Conservation (phyloP, 352 stramenopile species). For the Globisporangium takayamanum region DNA sequence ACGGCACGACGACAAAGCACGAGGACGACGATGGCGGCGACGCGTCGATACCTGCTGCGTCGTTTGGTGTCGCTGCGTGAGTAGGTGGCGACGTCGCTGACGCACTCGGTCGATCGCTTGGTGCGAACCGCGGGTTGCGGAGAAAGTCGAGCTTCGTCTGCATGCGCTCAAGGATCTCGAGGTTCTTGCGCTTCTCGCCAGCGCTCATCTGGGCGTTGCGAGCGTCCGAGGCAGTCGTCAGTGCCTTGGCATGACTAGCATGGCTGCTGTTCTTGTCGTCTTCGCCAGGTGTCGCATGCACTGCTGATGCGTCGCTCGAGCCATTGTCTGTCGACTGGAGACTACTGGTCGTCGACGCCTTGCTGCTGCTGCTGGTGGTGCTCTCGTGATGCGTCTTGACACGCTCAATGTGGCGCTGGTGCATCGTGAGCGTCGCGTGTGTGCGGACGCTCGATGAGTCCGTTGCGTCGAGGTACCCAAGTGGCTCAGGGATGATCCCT, state of each 20-base stretch:
- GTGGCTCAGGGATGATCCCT: constrained; percentile 17
- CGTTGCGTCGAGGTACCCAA: constrained; percentile 59
- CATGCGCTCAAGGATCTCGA: constrained; percentile 66
- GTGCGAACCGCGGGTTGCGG: constrained; percentile 50
- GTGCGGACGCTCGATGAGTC: constrained; percentile 35
- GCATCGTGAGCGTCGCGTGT: constrained; percentile 35
- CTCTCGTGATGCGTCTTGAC: constrained; percentile 24
- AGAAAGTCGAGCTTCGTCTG: constrained; percentile 73
- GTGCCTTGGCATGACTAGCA: too few relatives aligned
- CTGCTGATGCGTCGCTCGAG: too few relatives aligned
- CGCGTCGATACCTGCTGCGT: not conserved
- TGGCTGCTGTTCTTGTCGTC: not conserved
- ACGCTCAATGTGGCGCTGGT: constrained; percentile 35
- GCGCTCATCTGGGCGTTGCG: constrained; percentile 29
- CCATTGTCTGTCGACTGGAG: not conserved
- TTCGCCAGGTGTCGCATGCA: too few relatives aligned
- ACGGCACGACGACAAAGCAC: constrained; percentile 47
- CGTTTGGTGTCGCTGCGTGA: not conserved
- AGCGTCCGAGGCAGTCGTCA: not conserved
- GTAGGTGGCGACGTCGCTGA: not conserved
- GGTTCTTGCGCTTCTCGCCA: constrained; percentile 51
- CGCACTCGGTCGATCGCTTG: not conserved
- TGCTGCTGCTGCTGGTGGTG: not conserved
- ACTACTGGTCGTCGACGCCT: not conserved
- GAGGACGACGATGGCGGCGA: not conserved